Conservation (phyloP, 495 filamentous ascomycete genomes). For the Letharia lupina region DNA sequence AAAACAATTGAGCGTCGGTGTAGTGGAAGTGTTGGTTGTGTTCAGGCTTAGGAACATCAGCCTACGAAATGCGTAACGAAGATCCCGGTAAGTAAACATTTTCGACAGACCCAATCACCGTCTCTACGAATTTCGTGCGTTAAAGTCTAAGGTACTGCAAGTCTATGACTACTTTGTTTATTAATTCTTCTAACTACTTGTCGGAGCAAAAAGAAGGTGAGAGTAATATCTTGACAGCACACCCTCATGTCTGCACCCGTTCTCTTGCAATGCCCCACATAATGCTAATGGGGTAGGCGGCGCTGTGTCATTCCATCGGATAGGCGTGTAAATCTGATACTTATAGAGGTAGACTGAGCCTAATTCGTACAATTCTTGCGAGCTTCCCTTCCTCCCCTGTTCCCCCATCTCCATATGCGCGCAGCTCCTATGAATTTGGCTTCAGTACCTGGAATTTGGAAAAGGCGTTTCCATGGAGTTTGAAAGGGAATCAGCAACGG, state of each 20-base stretch:
- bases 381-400: conserved; percentile 6
- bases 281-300: conserved; percentile 15
- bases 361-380: conserved; percentile 17
- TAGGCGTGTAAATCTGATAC: conserved; percentile 19
- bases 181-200: not conserved
- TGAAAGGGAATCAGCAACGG: not conserved
- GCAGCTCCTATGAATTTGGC: conserved; percentile 6
- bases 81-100: conserved; percentile 16
- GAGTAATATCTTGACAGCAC: conserved; percentile 1
- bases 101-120: conserved; percentile 13
- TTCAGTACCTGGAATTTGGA: not conserved
- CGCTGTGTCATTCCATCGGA: conserved; percentile 23
- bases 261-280: conserved; percentile 3
- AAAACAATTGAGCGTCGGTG: not conserved
- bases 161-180: not conserved
- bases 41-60: conserved; percentile 14
- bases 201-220: conserved; percentile 7
- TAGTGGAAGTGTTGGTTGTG: conserved; percentile 14
- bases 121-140: conserved; percentile 11
- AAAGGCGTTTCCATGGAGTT: conserved; percentile 4
- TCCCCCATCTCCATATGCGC: conserved; percentile 7
- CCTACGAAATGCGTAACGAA: conserved; percentile 18
- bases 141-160: conserved; percentile 3
- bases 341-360: conserved; percentile 11
- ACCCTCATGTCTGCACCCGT: conserved; percentile 14